A percentile compares a stretch with the other conserved stretches of the same genome.
Conservation (phyloP, 371 early-diverging fungal genomes). For the Saksenaea vasiformis region DNA sequence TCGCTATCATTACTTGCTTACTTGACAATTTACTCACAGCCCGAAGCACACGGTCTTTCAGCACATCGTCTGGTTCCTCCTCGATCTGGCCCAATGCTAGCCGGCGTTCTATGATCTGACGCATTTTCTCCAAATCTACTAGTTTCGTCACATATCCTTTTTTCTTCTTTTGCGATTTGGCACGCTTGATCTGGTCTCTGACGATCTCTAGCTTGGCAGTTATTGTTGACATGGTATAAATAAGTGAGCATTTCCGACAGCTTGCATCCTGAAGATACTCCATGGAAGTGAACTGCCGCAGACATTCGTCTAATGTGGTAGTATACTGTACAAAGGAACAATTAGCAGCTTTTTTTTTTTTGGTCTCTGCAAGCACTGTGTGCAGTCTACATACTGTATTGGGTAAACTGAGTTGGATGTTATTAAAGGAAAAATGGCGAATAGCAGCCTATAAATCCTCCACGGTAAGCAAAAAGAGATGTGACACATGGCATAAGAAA, state of each 20-base stretch:
- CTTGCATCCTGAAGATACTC: constrained; percentile 75
- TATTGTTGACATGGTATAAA: constrained; percentile 42
- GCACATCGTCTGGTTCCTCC: constrained; percentile 10
- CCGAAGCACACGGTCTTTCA: constrained; percentile 4
- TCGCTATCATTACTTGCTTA: constrained; percentile 64
- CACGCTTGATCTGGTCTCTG: constrained; percentile 37
- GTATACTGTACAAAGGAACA: constrained; percentile 28
- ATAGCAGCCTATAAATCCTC: constrained; percentile 65
- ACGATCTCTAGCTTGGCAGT: constrained; percentile 40
- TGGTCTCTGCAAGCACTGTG: not conserved
- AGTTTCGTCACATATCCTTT: constrained; percentile 25
- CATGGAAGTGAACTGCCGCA: constrained; percentile 62
- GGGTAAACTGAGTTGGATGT: constrained; percentile 69
- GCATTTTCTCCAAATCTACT: constrained; percentile 31
- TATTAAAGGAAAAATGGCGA: constrained; percentile 75
- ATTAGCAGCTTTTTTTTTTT: not conserved
- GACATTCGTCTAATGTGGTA: constrained; percentile 64
- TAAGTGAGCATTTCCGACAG: constrained; percentile 73
- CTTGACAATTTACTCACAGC: constrained; percentile 37
- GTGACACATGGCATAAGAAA: no score
- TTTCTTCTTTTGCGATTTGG: constrained; percentile 34
- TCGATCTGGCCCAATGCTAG: constrained; percentile 8
- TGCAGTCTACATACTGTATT: constrained; percentile 41
- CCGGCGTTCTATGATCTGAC: constrained; percentile 10
- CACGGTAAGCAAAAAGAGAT: not conserved